A percentile compares a stretch with the other conserved stretches of the same genome.
These are phyloP conservation scores for Alternaria novae-zelandiae DNA, from an alignment of 2,329 filamentous ascomycete genomes.

Conservation along the genomic window DNA sequence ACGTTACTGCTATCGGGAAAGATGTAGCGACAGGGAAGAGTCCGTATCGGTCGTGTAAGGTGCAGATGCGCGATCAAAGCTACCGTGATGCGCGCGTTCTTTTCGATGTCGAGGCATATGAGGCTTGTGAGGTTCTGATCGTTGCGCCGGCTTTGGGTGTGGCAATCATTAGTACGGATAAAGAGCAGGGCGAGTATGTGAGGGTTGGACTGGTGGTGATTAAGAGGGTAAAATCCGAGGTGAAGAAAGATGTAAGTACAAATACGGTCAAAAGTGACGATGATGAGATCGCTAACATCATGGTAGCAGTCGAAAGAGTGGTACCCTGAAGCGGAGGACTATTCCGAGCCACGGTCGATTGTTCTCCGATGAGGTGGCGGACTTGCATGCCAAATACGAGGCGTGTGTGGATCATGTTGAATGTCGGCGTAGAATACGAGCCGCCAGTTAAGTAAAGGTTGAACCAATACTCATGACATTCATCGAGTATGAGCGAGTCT, in stretches of 20 bases:
- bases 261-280: background rate
- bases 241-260: background rate
- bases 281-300: background rate
- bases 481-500: background rate
- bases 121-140: conserved; percentile 5
- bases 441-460: background rate
- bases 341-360: background rate
- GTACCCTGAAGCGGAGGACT: background rate
- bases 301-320: background rate
- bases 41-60: background rate
- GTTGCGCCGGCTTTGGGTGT: conserved; percentile 6
- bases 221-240: background rate
- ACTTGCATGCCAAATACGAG: background rate
- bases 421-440: accelerated
- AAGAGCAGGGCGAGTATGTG: conserved; percentile 3
- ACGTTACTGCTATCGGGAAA: background rate
- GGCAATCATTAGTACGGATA: background rate
- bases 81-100: background rate
- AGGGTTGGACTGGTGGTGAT: conserved; percentile 15
- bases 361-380: background rate
- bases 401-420: background rate
- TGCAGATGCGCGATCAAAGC: background rate
- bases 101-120: conserved; percentile 2
- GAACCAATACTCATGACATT: background rate
- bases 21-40: background rate